phyloP scores from a whole-genome alignment of 208 protist species.

The Hexamita inflata region DNA sequence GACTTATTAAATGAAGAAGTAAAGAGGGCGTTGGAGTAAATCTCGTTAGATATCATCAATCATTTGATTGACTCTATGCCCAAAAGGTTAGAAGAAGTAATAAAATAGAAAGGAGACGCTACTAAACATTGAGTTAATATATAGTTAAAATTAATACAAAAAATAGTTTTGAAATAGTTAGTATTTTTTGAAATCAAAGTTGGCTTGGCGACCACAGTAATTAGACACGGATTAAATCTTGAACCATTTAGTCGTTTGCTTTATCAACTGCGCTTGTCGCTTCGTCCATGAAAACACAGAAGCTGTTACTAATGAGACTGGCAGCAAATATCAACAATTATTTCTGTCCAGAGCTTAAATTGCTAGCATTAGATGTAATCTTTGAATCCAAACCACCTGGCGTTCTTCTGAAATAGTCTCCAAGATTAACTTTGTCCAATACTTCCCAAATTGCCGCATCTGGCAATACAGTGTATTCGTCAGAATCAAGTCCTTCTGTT shows the following conservation, averaged over 20 bases:
- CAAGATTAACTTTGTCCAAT: conserved; percentile 23
- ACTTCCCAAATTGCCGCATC: conserved; percentile 35
- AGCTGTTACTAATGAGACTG: conserved; percentile 11
- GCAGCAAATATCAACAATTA: conserved; percentile 32
- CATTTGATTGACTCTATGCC: too few relatives aligned
- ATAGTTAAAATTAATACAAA: too few relatives aligned
- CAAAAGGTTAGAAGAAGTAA: too few relatives aligned
- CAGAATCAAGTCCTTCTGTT: not conserved
- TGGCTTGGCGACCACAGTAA: too few relatives aligned
- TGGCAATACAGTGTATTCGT: not conserved
- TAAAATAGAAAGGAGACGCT: too few relatives aligned
- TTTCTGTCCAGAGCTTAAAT: conserved; percentile 27
- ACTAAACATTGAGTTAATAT: too few relatives aligned
- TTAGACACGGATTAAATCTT: conserved; percentile 12
- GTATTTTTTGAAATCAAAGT: too few relatives aligned
- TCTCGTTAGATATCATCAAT: too few relatives aligned
- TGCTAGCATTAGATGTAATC: conserved; percentile 10
- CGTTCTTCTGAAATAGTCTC: not conserved
- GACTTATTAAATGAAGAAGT: too few relatives aligned
- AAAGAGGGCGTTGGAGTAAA: too few relatives aligned
- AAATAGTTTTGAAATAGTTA: too few relatives aligned
- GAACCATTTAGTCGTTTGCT: conserved; percentile 32
- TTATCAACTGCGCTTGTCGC: conserved; percentile 28
- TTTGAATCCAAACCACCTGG: conserved; percentile 2
- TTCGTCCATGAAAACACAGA: conserved; percentile 32